phyloP scores from a whole-genome alignment of 257 asterid genomes.

The Capsicum rhomboideum region DNA sequence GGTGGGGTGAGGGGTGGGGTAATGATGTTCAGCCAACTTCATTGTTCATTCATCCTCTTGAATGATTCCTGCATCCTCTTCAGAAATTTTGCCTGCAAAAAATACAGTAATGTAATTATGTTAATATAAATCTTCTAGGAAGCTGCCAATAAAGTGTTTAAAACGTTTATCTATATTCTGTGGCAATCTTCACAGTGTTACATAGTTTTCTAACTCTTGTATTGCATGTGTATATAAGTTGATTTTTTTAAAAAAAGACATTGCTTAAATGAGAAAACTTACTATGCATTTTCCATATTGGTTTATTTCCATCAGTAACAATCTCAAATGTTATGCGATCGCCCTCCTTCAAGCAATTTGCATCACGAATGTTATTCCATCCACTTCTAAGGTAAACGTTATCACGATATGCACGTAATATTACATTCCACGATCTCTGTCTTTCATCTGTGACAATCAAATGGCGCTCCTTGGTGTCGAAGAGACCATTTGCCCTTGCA shows the following conservation, averaged over 20 bases:
- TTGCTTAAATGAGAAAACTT: background rate
- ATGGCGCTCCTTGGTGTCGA: background rate
- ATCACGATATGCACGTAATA: background rate
- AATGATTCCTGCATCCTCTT: background rate
- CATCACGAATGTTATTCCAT: background rate
- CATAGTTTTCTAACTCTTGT: too few relatives aligned
- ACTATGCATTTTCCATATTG: background rate
- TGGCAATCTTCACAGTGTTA: too few relatives aligned
- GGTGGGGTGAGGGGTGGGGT: too few relatives aligned
- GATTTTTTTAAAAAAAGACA: too few relatives aligned
- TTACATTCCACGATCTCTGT: background rate
- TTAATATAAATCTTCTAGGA: background rate
- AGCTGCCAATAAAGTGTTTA: too few relatives aligned
- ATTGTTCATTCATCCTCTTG: background rate
- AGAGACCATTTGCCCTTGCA: background rate
- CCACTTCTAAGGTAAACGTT: background rate
- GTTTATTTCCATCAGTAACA: background rate
- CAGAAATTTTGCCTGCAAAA: background rate
- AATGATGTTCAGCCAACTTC: background rate
- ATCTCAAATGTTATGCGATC: background rate
- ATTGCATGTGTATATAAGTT: too few relatives aligned
- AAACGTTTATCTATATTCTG: too few relatives aligned
- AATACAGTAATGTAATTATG: background rate
- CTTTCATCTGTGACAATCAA: background rate
- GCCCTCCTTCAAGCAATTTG: background rate